Evolutionary conservation across 331 rosid genomes (phyloP).

Genomic region (Ulmus americana): DNA sequence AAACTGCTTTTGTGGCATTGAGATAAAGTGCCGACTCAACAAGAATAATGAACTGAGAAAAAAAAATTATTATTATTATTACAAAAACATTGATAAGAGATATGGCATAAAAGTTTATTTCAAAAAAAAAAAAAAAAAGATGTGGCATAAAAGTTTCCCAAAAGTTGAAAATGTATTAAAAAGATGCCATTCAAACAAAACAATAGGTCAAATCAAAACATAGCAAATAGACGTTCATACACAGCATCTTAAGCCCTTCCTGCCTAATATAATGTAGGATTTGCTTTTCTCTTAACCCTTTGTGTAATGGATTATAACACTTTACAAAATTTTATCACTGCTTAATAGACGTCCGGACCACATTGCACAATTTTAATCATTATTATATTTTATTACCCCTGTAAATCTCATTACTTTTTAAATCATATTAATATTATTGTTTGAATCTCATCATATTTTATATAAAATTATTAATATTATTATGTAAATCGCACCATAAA

Average conservation of each 20-base stretch:
- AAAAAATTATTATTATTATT: not conserved
- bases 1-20: not conserved
- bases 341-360: not conserved
- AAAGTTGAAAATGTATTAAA: not conserved
- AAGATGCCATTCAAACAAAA: not conserved
- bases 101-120: no score
- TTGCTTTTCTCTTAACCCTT: not conserved
- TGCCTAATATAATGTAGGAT: not conserved
- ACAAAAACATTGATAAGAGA: no score
- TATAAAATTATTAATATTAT: no score
- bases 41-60: not conserved
- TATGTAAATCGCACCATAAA: no score
- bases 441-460: no score
- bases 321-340: no score
- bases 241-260: not conserved
- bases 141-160: not conserved
- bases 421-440: no score
- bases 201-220: not conserved
- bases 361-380: not conserved
- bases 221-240: not conserved
- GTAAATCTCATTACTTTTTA: no score
- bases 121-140: not conserved
- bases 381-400: no score
- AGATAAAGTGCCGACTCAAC: conserved; percentile 11
- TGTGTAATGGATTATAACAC: not conserved